These are phyloP conservation scores for Eucalyptus shirleyi DNA, from an alignment of 345 rosid genomes.

Conservation along the genomic window DNA sequence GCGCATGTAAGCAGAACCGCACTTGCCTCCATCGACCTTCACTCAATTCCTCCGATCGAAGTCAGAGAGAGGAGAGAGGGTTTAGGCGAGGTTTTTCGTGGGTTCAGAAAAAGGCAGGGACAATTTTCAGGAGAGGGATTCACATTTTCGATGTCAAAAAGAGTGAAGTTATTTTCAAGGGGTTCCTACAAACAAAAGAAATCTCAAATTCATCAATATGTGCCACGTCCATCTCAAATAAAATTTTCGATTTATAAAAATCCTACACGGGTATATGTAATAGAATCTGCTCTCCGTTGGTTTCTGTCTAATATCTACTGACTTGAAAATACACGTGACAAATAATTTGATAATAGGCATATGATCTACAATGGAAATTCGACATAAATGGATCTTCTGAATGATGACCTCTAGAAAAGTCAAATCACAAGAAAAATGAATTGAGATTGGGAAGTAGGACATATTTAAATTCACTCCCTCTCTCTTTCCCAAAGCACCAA, in stretches of 20 bases:
- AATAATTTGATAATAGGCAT: accelerated
- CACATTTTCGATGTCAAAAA: too few species aligned
- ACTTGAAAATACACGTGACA: accelerated
- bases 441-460: accelerated
- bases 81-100: not conserved
- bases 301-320: accelerated
- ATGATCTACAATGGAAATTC: accelerated
- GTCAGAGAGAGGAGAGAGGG: not conserved
- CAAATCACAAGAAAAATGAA: too few species aligned
- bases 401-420: accelerated
- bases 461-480: accelerated
- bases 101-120: not conserved
- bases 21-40: not conserved
- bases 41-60: not conserved
- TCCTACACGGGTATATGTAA: accelerated
- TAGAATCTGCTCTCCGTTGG: accelerated
- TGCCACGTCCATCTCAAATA: too few species aligned
- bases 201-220: too few species aligned
- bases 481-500: accelerated
- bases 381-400: too few species aligned
- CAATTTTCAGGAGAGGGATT: accelerated
- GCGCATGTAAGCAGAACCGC: not conserved
- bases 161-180: not conserved
- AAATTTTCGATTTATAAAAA: too few species aligned
- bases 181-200: too few species aligned